Evolutionary conservation across 352 stramenopile genomes (phyloP).

Genomic region (Phytophthora brassicae): DNA sequence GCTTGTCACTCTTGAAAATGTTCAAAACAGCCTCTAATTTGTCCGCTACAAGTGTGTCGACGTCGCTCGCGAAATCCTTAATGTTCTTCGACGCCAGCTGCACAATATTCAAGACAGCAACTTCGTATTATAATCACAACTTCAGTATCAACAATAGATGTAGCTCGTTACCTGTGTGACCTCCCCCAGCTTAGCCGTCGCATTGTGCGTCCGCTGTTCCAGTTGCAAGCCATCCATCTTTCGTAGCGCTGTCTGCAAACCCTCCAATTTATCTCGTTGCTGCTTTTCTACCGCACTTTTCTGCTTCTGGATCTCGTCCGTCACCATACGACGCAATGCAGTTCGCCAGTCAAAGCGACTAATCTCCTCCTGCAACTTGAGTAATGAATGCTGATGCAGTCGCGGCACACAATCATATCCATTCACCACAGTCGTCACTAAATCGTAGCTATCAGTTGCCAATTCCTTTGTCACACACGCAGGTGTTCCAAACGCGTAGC

Average conservation of each 20-base stretch:
- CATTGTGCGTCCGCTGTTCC: constrained; percentile 44
- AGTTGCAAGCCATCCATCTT: constrained; percentile 47
- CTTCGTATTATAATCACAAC: background rate
- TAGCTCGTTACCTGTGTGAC: constrained; percentile 44
- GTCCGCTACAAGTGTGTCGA: constrained; percentile 48
- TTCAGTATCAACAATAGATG: background rate
- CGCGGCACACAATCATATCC: constrained; percentile 84
- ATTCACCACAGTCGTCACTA: constrained; percentile 75
- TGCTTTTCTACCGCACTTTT: constrained; percentile 48
- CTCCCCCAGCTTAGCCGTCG: constrained; percentile 50
- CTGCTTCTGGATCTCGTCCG: constrained; percentile 62
- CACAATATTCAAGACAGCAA: background rate
- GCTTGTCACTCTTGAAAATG: constrained; percentile 58
- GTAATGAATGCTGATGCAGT: constrained; percentile 74
- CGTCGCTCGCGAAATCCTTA: constrained; percentile 47
- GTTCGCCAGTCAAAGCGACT: constrained; percentile 66
- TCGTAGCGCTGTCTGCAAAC: constrained; percentile 43
- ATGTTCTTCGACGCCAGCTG: constrained; percentile 56
- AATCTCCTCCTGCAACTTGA: constrained; percentile 67
- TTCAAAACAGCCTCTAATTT: constrained; percentile 58
- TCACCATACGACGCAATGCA: constrained; percentile 53
- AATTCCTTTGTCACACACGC: constrained; percentile 71
- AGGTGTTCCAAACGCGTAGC: constrained; percentile 70
- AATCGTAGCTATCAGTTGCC: constrained; percentile 48
- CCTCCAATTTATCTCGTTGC: constrained; percentile 49